These are phyloP conservation scores for Trichoderma gracile DNA, from an alignment of 2,329 filamentous ascomycete genomes.

Conservation along the genomic window DNA sequence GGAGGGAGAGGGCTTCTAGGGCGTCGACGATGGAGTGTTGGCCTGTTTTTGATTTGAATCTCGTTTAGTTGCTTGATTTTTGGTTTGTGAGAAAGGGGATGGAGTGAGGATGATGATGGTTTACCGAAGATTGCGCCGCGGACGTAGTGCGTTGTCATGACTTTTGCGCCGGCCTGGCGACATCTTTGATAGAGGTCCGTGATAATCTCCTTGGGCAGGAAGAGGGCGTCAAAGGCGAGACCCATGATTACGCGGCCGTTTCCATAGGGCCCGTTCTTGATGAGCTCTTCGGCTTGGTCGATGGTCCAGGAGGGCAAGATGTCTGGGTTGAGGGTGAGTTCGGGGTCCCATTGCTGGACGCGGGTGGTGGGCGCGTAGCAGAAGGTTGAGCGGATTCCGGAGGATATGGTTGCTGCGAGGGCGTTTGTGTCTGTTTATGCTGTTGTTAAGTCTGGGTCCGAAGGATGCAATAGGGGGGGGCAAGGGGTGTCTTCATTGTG, in stretches of 20 bases:
- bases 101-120: too few species aligned
- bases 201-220: conserved; percentile 41
- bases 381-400: conserved; percentile 50
- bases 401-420: conserved; percentile 32
- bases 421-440: conserved; percentile 27
- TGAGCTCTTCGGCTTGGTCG: conserved; percentile 36
- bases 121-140: not conserved
- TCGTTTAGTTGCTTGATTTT: too few species aligned
- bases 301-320: conserved; percentile 42
- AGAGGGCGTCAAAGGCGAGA: conserved; percentile 47
- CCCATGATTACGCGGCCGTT: conserved; percentile 41
- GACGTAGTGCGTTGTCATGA: conserved; percentile 40
- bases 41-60: not conserved
- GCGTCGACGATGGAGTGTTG: conserved; percentile 10
- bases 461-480: too few species aligned
- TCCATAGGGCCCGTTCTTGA: not conserved
- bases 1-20: conserved; percentile 6
- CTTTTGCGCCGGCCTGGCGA: conserved; percentile 39
- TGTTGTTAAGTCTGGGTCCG: too few species aligned
- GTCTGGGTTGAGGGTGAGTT: conserved; percentile 31
- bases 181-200: conserved; percentile 41
- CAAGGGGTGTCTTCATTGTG: too few species aligned
- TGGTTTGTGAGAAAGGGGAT: too few species aligned
- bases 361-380: conserved; percentile 42
- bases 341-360: conserved; percentile 36